Evolutionary conservation across 164 flowering plant genomes (phyloP).

Genomic region (Kingdonia uniflora): DNA sequence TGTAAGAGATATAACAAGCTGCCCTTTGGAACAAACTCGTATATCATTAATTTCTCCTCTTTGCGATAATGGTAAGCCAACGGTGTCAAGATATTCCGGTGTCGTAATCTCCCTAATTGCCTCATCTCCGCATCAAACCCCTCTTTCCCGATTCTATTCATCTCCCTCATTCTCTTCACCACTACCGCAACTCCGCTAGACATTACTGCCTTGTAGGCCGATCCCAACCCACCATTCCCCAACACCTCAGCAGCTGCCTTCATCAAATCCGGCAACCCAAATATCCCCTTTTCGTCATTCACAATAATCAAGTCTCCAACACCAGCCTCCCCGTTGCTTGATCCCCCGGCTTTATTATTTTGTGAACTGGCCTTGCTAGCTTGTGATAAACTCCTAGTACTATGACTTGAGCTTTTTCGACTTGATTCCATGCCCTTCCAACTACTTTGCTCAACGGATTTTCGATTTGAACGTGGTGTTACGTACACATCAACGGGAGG

Average conservation of each 20-base stretch:
- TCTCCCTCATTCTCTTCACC: slow-evolving; percentile 82
- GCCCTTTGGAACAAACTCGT: slow-evolving; percentile 60
- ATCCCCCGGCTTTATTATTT: too few species aligned
- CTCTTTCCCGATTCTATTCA: slow-evolving; percentile 53
- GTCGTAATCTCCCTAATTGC: slow-evolving; percentile 46
- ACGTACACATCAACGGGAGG: slow-evolving; percentile 25
- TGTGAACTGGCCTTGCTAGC: too few species aligned
- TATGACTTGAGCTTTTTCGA: slow-evolving; percentile 9
- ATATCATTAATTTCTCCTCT: slow-evolving; percentile 81
- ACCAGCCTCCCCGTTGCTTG: slow-evolving; percentile 5
- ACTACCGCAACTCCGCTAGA: slow-evolving; percentile 59
- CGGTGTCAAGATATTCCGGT: slow-evolving; percentile 57
- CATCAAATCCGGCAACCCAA: slow-evolving; percentile 81
- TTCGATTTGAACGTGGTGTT: slow-evolving; percentile 10
- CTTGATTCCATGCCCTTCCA: slow-evolving; percentile 10
- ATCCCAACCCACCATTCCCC: slow-evolving; percentile 69
- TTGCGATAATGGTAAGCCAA: slow-evolving; percentile 71
- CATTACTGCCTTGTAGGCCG: slow-evolving; percentile 80
- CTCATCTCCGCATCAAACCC: slow-evolving; percentile 57
- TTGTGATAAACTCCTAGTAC: background rate
- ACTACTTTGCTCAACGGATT: background rate
- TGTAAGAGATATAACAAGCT: slow-evolving; percentile 53
- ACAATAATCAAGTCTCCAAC: slow-evolving; percentile 47
- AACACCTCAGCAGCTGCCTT: slow-evolving; percentile 90
- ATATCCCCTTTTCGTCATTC: slow-evolving; percentile 48